Base-by-base conservation (phyloP, 2,329 filamentous ascomycete genomes). In the Colletotrichum somersetense region DNA sequence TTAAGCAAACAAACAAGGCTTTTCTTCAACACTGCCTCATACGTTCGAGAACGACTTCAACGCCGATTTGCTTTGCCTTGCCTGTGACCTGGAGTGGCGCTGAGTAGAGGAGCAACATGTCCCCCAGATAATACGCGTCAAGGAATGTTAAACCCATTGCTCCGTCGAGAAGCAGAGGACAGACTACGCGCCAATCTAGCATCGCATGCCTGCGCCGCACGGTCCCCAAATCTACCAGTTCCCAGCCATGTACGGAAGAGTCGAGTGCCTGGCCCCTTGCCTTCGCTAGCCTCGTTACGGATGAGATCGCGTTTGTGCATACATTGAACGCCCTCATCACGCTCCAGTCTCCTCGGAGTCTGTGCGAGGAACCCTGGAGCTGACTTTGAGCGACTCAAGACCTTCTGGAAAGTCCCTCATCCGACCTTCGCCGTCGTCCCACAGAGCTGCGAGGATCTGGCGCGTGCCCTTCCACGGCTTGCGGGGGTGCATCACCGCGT, bases 401-500 rank as follows among this genome's bases (percentile, higher is more conserved):
- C 77, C 77, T 57, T 78, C 76, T 16, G 72, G 52, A 65, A 75
- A 79, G 61, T 79, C 78, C 2, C 67, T 74, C 30, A 79, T 70
- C 48, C 78, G 75, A 11, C 66, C 74, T 14, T 75, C 71, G 16
- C 77, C 74, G 46, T 81, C 77, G 26, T 26, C 26, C 79, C 79
- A 81, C 16, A 81, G 67, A 3, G 79, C 78, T 8, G 80, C 79
- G 1, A 81, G 64, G 5, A 81, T 78, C 46, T 75, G 75, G 62
- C 79, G 77, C 18, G 77, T 73, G 0, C 80, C 79, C 20, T 74
- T 76, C 79, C 80, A 81, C 0, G 79, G 74, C 5, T 61, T 68
- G 2, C 79, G 74, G 1, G 79, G 80, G 69, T 81, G 79, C 75
- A 79, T 77, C 1, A 80, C 79, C 7, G 79, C 79, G 58, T 78